Evolutionary conservation across 202 grass and related monocot species (phyloP), one percentile per base, ranked within the genome.

Genomic region (Alloteropsis angusta): DNA sequence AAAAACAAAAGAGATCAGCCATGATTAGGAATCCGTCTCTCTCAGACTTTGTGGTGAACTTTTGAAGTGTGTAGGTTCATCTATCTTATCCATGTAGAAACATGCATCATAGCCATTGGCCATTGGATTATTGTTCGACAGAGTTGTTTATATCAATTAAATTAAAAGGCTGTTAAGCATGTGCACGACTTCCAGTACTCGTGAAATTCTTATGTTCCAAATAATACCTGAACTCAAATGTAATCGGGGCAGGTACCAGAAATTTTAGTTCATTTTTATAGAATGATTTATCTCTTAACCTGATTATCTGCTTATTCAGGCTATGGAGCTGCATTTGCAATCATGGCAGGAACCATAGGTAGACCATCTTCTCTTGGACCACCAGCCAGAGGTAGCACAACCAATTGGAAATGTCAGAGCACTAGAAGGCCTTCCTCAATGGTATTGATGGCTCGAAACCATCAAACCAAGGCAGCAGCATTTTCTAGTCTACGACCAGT

Each of bases 271-370:
- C 7, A 1, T 9, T 36, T 26, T 32, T 66, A 5, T 36, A 32
- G 23, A 49, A 42, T 54, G 9, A 42, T 17, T 39, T 64, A 3
- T 53, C 46, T 4, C 21, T 39, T 41, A 30, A 28, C 39, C 45
- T 74, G 41, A 65, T 56, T 53, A 55, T 82, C 36, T 74, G 22
- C 19, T 35, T 74, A 8, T 23, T 6, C 36, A 82, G 80, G 80
- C 5, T 82, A 63, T 74, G 79, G 79, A 13, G 23, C 80, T 35
- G 69, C 59, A 74, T 64, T 82, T 23, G 80, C 69, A 74, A 43
- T 82, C 11, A 52, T 82, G 59, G 80, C 80, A 74, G 17, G 23
- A 82, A 64, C 46, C 10, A 45, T 74, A 4, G 5, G 18, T 7
- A n/a, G 47, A 41, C 37, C 17, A 34, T 17, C 11, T 55, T 82